Evolutionary conservation across 257 asterid species (phyloP), one percentile per base, ranked within the genome.

Genomic region (Scutellaria galericulata): DNA sequence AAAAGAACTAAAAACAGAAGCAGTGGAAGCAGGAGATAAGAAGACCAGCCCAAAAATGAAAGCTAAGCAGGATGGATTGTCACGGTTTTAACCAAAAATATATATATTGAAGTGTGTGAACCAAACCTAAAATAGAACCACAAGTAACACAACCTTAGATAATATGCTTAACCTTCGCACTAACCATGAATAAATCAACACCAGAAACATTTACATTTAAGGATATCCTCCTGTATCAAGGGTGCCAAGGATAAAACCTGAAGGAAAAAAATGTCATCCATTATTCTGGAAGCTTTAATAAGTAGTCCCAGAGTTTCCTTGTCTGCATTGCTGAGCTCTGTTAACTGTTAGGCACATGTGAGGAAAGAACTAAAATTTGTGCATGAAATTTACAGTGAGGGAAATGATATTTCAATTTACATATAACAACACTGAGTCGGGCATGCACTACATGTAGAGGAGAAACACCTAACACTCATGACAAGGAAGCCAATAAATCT

Each of bases 251-350:
- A 68, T 50, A 65, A 57, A 79, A 92, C 99, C 99, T 94, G 99
- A 71, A 80, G 83, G 75, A 74, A 75, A 81, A 87, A 90, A 80
- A 94, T 94, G 37, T 84, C 81, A 68, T 94, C 95, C 89, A 94
- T 88, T 76, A 90, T 69, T 74, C 50, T 82, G 70, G 98, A 97
- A 80, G 97, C 99, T 78, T 82, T 85, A 65, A 94, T 77, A 53
- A 88, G 75, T 55, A 87, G 80, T 42, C 79, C 61, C 67, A 94
- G 82, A 67, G 88, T 90, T 79, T 90, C 93, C 77, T 79, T 88
- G 78, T 94, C 99, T 71, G 77, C 86, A 74, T 68, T 83, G 79
- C 88, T 81, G 78, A 94, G 86, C 71, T 90, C 98, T 11, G 82
- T 75, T 75, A 90, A 72, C 99, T 91, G 92, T 65, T 64, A 66